A percentile compares a stretch with the other conserved stretches of the same genome.
phyloP scores from a whole-genome alignment of 1,284 basidiomycete species.

The Sutorius eximius region DNA sequence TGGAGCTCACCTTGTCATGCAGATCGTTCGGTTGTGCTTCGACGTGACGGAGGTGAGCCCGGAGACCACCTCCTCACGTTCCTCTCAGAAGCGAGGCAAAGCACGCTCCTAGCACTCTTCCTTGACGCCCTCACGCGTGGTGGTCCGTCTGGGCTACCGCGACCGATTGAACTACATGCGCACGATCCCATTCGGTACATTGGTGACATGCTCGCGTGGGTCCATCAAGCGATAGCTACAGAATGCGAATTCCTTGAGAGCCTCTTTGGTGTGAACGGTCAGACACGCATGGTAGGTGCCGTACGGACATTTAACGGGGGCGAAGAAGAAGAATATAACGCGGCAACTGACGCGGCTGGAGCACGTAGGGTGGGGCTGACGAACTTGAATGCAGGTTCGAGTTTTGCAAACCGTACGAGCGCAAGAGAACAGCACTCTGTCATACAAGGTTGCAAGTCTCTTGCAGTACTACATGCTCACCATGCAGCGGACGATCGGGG shows the following conservation, averaged over 20 bases:
- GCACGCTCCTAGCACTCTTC: slow-evolving; percentile 79
- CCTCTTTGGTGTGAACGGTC: slow-evolving; percentile 66
- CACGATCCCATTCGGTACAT: slow-evolving; percentile 96
- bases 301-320: slow-evolving; percentile 55
- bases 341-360: background rate
- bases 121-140: slow-evolving; percentile 88
- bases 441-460: slow-evolving; percentile 92
- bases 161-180: slow-evolving; percentile 95
- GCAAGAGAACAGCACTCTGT: slow-evolving; percentile 89
- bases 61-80: too few species aligned
- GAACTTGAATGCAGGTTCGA: slow-evolving; percentile 53
- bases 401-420: slow-evolving; percentile 90
- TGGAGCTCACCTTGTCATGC: too few species aligned
- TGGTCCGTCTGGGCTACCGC: slow-evolving; percentile 82
- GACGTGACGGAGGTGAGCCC: too few species aligned
- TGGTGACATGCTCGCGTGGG: slow-evolving; percentile 98
- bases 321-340: slow-evolving; percentile 66
- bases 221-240: slow-evolving; percentile 92
- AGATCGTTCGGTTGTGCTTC: too few species aligned
- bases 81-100: slow-evolving; percentile 81
- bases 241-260: slow-evolving; percentile 92
- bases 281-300: slow-evolving; percentile 72
- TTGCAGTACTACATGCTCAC: slow-evolving; percentile 92
- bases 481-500: slow-evolving; percentile 90
- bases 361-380: background rate